Percentiles rank a stretch among this genome's conserved stretches.
These are phyloP conservation scores for Fusarium armeniacum DNA, from an alignment of 2,329 filamentous ascomycete species.

Conservation along the genomic window DNA sequence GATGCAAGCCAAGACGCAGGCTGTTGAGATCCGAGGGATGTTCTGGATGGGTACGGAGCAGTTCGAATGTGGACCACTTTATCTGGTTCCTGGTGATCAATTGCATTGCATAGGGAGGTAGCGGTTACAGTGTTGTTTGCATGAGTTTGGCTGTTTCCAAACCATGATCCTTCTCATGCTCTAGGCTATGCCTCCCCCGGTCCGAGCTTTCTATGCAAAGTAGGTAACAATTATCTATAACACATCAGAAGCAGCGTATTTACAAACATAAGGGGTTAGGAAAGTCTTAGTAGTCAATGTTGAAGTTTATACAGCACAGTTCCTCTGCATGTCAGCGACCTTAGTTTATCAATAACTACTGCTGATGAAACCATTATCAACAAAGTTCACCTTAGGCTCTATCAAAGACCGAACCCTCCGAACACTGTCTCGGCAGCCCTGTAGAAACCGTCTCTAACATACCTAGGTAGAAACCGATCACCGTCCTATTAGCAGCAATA, in stretches of 20 bases:
- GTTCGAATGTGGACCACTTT: conserved; percentile 25
- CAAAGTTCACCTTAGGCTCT: neutral
- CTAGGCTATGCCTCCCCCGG: neutral
- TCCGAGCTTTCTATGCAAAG: conserved; percentile 2
- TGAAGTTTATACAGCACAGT: neutral
- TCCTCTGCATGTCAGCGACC: neutral
- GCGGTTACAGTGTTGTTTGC: conserved; percentile 10
- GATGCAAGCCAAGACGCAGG: conserved; percentile 47
- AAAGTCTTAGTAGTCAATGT: neutral
- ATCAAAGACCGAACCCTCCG: conserved; percentile 1
- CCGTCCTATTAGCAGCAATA: conserved; percentile 4
- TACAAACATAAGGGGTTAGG: neutral
- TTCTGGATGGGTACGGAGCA: conserved; percentile 2
- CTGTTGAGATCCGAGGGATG: conserved; percentile 9
- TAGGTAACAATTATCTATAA: neutral
- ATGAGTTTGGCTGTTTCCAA: conserved; percentile 18
- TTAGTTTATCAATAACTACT: neutral
- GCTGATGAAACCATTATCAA: neutral
- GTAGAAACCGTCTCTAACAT: neutral
- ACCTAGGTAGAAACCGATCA: conserved; percentile 13
- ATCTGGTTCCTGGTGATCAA: conserved; percentile 5
- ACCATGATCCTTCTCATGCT: conserved; percentile 9
- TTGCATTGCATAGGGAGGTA: conserved; percentile 5
- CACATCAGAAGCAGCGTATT: neutral
- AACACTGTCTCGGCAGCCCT: conserved; percentile 23